Conservation (phyloP, 108 stramenopile species). For the Cyclotella baltica region DNA sequence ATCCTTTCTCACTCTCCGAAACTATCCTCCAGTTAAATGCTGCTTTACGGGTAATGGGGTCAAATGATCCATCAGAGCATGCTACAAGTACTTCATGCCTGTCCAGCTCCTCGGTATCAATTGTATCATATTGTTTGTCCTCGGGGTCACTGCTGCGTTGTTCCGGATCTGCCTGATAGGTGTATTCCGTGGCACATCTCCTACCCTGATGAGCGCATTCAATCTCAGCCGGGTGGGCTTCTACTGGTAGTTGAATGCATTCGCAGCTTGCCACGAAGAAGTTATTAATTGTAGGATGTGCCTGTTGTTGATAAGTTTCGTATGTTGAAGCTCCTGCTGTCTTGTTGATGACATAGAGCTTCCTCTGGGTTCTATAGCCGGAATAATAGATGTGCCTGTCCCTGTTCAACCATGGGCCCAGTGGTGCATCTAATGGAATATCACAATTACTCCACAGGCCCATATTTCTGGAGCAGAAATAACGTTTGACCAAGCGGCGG, state of each 20-base stretch:
- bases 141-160: too few relatives aligned
- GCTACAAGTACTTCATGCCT: neutral
- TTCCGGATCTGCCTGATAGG: too few relatives aligned
- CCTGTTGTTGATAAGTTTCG: too few relatives aligned
- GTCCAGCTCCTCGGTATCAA: neutral
- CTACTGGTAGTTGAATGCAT: too few relatives aligned
- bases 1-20: neutral
- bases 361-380: too few relatives aligned
- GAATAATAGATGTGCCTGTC: neutral
- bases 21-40: slow-evolving; percentile 5
- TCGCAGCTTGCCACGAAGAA: too few relatives aligned
- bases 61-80: neutral
- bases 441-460: neutral
- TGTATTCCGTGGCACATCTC: too few relatives aligned
- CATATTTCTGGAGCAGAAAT: neutral
- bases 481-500: neutral
- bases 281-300: too few relatives aligned
- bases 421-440: neutral
- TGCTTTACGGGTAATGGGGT: neutral
- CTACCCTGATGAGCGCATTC: too few relatives aligned
- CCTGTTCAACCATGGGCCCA: neutral
- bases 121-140: neutral
- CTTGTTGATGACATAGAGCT: too few relatives aligned
- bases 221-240: too few relatives aligned
- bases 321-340: too few relatives aligned